Conservation (phyloP, 768 basidiomycete genomes). For the Hydnum rufescens region DNA sequence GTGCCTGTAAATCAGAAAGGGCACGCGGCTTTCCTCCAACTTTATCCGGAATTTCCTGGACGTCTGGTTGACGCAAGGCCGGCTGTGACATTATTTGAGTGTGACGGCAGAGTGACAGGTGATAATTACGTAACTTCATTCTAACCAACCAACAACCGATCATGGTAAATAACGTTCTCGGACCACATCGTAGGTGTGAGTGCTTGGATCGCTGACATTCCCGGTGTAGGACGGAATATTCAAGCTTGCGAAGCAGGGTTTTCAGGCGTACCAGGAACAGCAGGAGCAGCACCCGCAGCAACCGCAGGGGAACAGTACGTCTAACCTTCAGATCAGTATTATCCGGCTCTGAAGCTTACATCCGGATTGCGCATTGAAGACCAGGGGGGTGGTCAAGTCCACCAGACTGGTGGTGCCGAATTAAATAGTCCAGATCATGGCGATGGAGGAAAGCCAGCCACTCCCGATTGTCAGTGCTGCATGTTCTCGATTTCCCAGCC, state of each 20-base stretch:
- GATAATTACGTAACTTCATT: too few relatives aligned
- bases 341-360: background rate
- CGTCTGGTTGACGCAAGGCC: too few relatives aligned
- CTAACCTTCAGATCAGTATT: background rate
- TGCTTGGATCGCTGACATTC: too few relatives aligned
- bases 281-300: too few relatives aligned
- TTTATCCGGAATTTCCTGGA: too few relatives aligned
- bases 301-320: background rate
- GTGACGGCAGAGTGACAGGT: too few relatives aligned
- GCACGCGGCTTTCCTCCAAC: too few relatives aligned
- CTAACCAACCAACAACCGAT: too few relatives aligned
- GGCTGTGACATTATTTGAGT: too few relatives aligned
- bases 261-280: constrained; percentile 3
- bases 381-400: background rate
- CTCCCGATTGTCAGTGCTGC: background rate
- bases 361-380: background rate
- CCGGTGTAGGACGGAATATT: constrained; percentile 5
- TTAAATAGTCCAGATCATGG: background rate
- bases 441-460: background rate
- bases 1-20: too few relatives aligned
- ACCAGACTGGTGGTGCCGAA: constrained; percentile 2
- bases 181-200: too few relatives aligned
- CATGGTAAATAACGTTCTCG: too few relatives aligned
- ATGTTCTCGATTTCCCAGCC: background rate
- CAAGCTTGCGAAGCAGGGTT: constrained; percentile 9